phyloP scores from a whole-genome alignment of 768 basidiomycete genomes.

The Tricholoma sp. region DNA sequence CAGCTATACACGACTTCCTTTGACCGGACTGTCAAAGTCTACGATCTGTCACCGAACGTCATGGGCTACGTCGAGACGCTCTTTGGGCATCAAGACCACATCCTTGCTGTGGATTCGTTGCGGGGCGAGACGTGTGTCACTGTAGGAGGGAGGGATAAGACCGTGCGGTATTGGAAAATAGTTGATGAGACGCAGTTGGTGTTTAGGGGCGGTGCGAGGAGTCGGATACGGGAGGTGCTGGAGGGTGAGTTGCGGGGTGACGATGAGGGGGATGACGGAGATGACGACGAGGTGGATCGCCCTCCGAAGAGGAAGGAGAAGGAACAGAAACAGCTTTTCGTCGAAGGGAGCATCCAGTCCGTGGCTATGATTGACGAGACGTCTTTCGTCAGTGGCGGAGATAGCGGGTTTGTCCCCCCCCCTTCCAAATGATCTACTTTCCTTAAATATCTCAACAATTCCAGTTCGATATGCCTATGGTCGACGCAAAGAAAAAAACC shows the following conservation, averaged over 20 bases:
- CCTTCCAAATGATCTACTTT: background rate
- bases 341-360: slow-evolving; percentile 90
- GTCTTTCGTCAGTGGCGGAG: slow-evolving; percentile 90
- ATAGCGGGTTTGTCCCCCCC: slow-evolving; percentile 79
- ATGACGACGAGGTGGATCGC: slow-evolving; percentile 21
- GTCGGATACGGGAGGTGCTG: slow-evolving; percentile 70
- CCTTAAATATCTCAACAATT: background rate
- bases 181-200: slow-evolving; percentile 93
- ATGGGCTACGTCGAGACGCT: slow-evolving; percentile 95
- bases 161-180: slow-evolving; percentile 93
- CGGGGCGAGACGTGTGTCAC: slow-evolving; percentile 82
- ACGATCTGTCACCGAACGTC: slow-evolving; percentile 62
- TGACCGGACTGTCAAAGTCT: slow-evolving; percentile 88
- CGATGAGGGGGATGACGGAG: slow-evolving; percentile 42
- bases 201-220: slow-evolving; percentile 91
- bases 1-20: slow-evolving; percentile 74
- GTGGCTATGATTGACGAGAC: slow-evolving; percentile 95
- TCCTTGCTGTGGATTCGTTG: slow-evolving; percentile 73
- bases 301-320: slow-evolving; percentile 24
- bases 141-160: slow-evolving; percentile 87
- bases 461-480: slow-evolving; percentile 93
- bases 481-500: slow-evolving; percentile 92
- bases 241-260: slow-evolving; percentile 72
- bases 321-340: slow-evolving; percentile 42
- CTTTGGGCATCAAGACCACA: slow-evolving; percentile 93